Base-by-base conservation (phyloP, 345 rosid species). In the Melaleuca quinquenervia region DNA sequence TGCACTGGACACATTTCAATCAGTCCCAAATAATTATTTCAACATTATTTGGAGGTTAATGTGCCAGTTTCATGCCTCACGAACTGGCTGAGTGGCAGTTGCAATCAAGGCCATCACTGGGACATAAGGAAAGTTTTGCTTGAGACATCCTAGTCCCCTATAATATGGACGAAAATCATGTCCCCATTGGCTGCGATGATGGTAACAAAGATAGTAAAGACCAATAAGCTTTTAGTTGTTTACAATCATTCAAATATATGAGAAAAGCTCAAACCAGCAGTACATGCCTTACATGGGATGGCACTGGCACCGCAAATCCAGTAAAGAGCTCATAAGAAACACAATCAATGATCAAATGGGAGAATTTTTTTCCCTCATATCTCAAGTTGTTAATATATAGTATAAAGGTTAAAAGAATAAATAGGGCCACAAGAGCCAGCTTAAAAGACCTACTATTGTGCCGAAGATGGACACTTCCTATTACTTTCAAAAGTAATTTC, bases 91-190 rank as follows among this genome's bases (percentile, higher is more conserved):
- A 83, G 98, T 94, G 83, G 96, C 98, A 7, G 98, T 96, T 85
- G 98, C 99, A 88, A 98, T 96, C 89, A 97, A 91, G 56, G 98
- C 98, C 92, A 93, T 94, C 87, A 97, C 88, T 6, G 98, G 95
- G 86, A 93, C 93, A 87, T 89, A 88, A 4, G 93, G 92, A 85
- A 95, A 97, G 76, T 92, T 93, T 89, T 94, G 95, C 91, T 97
- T 94, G 52, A 97, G 96, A 90, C 94, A 93, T 85, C 98, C 96
- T 55, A 94, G 89, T 52, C 90, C 94, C 86, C 96, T 91, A 88
- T 96, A 97, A 85, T 96, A 98, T 87, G 98, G 99, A 85, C 98
- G 95, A 83, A 96, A 97, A 93, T 96, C 99, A 89, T 96, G 99
- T 80, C 99, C 99, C 99, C 99, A 96, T 87, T 97, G 99, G 87